Base-by-base conservation (phyloP, 2,329 filamentous ascomycete genomes). In the Exophiala spinifera region DNA sequence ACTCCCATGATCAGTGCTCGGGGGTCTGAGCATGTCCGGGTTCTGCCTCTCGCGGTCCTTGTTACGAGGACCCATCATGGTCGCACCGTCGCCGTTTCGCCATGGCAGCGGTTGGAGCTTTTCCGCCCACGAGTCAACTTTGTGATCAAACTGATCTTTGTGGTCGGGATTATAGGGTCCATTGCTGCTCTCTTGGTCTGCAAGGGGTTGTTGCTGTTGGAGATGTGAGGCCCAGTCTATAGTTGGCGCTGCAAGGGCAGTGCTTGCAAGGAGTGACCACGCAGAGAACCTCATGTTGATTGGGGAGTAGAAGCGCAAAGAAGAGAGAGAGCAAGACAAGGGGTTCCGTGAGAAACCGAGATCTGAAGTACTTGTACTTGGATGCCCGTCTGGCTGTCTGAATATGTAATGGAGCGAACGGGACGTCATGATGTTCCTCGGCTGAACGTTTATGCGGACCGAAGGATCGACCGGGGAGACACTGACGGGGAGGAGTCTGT, bases 41-140 rank as follows among this genome's bases (percentile, higher is more conserved):
- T 82, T 86, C 72, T 89, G 83, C 43, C 82, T 77, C 49, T 87
- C 82, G 19, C 87, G 82, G 47, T 81, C 81, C 55, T 74, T 76
- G 67, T 89, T 91, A 69, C 84, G 83, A 0, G 87, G 87, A 0
- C 87, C 87, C 19, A 89, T 72, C 13, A 89, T 81, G 8, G 79
- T 83, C 14, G 84, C 78, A 19, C 87, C 87, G 20, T 81, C 66
- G 20, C 84, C 84, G 65, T 85, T 85, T 31, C 83, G 77, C 67
- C 75, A 84, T 1, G 86, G 86, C 50, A 85, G 70, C 21, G 86
- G 86, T 23, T 61, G 52, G 36, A 42, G 53, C 47, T 58, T 54
- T n/a, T 60, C 42, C 19, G 44, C 57, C 28, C 55, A 58, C 1
- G 59, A 55, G 40, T 61, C 56, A 14, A 61, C 40, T 46, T 61